Conservation (phyloP, 345 rosid genomes). For the Citrus sinensis region DVS_A1.0 CM039168.1:13634501-13635000, state of each 20-base stretch:
- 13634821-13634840: background rate
- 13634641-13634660: background rate
- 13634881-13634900: background rate
- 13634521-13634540: background rate
- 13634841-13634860: background rate
- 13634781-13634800: background rate
- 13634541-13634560: background rate
- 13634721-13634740: conserved; percentile 6
- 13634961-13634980: background rate
- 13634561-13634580: background rate
- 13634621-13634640: background rate
- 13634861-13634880: background rate
- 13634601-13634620: background rate
- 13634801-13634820: too few species aligned
- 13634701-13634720: conserved; percentile 7
- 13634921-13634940: background rate
- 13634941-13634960: background rate
- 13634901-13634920: background rate
- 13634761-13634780: conserved; percentile 1
- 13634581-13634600: background rate
- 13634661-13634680: background rate
- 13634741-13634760: conserved; percentile 5
- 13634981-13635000: background rate
- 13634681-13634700: background rate
- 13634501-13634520: background rate